These are phyloP conservation scores for Zymoseptoria pseudotritici DNA, from an alignment of 2,329 filamentous ascomycete species.

Conservation along the genomic window DNA sequence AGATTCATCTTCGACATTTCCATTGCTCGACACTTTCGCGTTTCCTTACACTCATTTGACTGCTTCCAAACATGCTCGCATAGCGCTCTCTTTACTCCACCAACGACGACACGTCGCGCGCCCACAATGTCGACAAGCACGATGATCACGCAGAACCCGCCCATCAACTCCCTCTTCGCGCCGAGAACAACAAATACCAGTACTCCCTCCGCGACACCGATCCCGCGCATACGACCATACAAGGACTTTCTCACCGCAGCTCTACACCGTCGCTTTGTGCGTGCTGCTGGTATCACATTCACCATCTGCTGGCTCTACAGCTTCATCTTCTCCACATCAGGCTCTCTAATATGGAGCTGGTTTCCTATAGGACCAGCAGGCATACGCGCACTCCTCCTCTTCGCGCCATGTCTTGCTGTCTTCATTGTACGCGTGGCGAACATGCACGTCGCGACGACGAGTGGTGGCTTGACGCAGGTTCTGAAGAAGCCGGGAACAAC, in stretches of 20 bases:
- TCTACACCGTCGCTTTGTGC: constrained; percentile 77
- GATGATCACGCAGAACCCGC: neutral
- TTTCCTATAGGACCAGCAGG: constrained; percentile 72
- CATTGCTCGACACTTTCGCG: neutral
- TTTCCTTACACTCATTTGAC: neutral
- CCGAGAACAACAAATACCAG: constrained; percentile 9
- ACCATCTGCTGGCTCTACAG: constrained; percentile 64
- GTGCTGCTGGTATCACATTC: constrained; percentile 63
- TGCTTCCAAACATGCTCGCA: neutral
- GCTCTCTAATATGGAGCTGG: constrained; percentile 58
- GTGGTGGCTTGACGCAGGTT: neutral
- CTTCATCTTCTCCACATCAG: constrained; percentile 32
- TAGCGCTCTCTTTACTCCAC: neutral
- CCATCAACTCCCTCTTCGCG: neutral
- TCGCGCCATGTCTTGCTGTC: constrained; percentile 66
- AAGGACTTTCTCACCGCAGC: constrained; percentile 87
- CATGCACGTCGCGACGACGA: constrained; percentile 41
- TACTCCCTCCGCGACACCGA: constrained; percentile 27
- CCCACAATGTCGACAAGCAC: neutral
- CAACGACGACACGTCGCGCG: neutral
- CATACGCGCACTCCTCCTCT: constrained; percentile 66
- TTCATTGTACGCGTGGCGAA: constrained; percentile 70
- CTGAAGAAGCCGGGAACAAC: constrained; percentile 5
- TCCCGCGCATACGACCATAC: constrained; percentile 54
- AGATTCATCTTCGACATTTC: neutral